These are phyloP conservation scores for Trifolium dubium DNA, from an alignment of 306 rosid species.

Conservation along the genomic window DNA sequence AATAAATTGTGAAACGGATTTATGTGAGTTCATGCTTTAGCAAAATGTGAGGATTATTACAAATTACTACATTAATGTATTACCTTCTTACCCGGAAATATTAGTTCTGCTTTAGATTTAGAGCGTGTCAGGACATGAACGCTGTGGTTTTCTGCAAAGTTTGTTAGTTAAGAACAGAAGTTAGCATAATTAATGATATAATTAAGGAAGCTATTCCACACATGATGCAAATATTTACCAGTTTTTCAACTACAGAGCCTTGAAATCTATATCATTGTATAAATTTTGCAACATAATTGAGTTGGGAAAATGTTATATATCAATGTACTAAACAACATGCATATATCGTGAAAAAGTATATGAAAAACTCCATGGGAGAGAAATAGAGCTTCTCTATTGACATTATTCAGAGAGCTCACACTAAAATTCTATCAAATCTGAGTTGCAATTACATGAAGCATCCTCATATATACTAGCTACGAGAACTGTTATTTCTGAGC, in stretches of 20 bases:
- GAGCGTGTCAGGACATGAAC: slow-evolving; percentile 90
- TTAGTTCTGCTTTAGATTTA: slow-evolving; percentile 79
- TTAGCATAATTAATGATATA: slow-evolving; percentile 20
- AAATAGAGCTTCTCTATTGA: too few relatives aligned
- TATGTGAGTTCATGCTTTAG: slow-evolving; percentile 18
- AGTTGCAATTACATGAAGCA: too few relatives aligned
- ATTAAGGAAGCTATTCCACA: slow-evolving; percentile 22
- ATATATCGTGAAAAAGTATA: not conserved
- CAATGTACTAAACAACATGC: not conserved
- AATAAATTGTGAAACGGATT: slow-evolving; percentile 4
- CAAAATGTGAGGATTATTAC: slow-evolving; percentile 25
- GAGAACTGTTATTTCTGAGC: too few relatives aligned
- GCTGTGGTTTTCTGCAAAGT: slow-evolving; percentile 72
- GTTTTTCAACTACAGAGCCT: slow-evolving; percentile 22
- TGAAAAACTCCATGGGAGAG: too few relatives aligned
- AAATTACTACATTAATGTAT: slow-evolving; percentile 45
- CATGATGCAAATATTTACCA: slow-evolving; percentile 33
- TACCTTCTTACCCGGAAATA: slow-evolving; percentile 99
- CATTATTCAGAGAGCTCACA: too few relatives aligned
- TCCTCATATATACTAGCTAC: too few relatives aligned
- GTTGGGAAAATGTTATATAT: slow-evolving; percentile 21
- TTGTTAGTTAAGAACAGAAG: slow-evolving; percentile 25
- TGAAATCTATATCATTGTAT: slow-evolving; percentile 6
- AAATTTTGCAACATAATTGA: slow-evolving; percentile 17
- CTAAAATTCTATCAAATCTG: too few relatives aligned